A percentile compares a stretch with the other conserved stretches of the same genome.
These are phyloP conservation scores for Cystoderma amianthinum DNA, from an alignment of 768 basidiomycete species.

Conservation along the genomic window DNA sequence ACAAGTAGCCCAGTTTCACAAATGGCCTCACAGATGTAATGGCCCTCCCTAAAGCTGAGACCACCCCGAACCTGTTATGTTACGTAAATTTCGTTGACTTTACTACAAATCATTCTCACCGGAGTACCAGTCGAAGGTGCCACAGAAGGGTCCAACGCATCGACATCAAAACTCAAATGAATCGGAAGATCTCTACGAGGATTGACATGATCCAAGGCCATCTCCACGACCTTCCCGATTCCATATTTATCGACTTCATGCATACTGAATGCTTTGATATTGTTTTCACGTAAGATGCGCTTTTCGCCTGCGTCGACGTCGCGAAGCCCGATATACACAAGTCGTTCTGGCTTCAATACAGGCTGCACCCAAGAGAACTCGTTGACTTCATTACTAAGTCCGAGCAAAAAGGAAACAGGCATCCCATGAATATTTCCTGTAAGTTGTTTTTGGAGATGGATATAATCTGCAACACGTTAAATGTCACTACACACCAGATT, in stretches of 20 bases:
- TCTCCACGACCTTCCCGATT: slow-evolving; percentile 91
- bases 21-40: slow-evolving; percentile 92
- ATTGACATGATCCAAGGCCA: slow-evolving; percentile 94
- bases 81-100: not conserved
- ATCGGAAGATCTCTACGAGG: slow-evolving; percentile 78
- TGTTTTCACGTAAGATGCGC: slow-evolving; percentile 70
- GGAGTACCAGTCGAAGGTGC: slow-evolving; percentile 96
- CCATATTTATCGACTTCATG: slow-evolving; percentile 88
- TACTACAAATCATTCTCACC: slow-evolving; percentile 30
- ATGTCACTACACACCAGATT: slow-evolving; percentile 44
- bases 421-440: slow-evolving; percentile 96
- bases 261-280: slow-evolving; percentile 88
- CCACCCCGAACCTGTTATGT: slow-evolving; percentile 77
- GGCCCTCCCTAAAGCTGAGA: slow-evolving; percentile 95
- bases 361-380: slow-evolving; percentile 53
- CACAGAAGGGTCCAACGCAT: slow-evolving; percentile 88
- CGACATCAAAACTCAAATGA: slow-evolving; percentile 95
- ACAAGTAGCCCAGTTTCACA: slow-evolving; percentile 91
- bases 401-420: slow-evolving; percentile 91
- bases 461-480: not conserved
- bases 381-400: slow-evolving; percentile 35
- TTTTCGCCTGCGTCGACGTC: slow-evolving; percentile 91
- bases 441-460: slow-evolving; percentile 1
- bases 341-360: slow-evolving; percentile 57
- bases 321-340: slow-evolving; percentile 97